phyloP scores from a whole-genome alignment of 1,139 yeast genomes.

The Nakaseomyces uthaithaninus region DNA sequence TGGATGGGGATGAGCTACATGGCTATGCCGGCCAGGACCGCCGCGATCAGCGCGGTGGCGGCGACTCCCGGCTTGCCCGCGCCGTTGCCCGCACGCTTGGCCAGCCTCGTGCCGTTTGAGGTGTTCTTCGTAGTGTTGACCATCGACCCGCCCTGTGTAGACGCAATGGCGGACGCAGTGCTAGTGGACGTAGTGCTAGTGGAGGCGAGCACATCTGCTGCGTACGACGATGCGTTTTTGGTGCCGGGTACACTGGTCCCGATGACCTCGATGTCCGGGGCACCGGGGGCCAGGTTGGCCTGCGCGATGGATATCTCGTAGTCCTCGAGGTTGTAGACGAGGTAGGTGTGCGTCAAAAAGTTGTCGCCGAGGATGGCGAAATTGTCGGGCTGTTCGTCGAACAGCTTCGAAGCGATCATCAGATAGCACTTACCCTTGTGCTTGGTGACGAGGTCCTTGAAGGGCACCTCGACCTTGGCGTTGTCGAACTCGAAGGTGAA shows the following conservation, averaged over 20 bases:
- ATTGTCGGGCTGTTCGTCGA: conserved; percentile 27
- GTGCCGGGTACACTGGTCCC: conserved; percentile 7
- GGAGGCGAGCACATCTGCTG: no score
- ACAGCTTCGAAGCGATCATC: conserved; percentile 27
- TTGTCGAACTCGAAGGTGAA: conserved; percentile 41
- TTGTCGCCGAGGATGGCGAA: conserved; percentile 57
- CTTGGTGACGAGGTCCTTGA: neutral
- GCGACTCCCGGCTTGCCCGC: no score
- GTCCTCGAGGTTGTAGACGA: conserved; percentile 68
- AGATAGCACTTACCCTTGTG: conserved; percentile 27
- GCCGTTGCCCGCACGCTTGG: no score
- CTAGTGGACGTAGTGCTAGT: no score
- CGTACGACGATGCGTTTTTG: conserved; percentile 8
- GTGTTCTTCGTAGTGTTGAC: no score
- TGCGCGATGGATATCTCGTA: conserved; percentile 61
- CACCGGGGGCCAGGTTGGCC: conserved; percentile 31
- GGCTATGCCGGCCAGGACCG: no score
- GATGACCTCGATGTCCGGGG: conserved; percentile 5
- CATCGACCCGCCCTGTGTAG: no score
- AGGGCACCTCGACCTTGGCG: conserved; percentile 23
- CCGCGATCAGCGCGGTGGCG: no score
- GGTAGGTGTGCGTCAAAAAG: conserved; percentile 63
- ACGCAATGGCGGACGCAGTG: no score
- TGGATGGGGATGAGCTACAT: no score
- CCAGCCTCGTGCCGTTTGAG: no score